phyloP scores from a whole-genome alignment of 2,329 filamentous ascomycete species.

The Trichoderma sp. region DNA sequence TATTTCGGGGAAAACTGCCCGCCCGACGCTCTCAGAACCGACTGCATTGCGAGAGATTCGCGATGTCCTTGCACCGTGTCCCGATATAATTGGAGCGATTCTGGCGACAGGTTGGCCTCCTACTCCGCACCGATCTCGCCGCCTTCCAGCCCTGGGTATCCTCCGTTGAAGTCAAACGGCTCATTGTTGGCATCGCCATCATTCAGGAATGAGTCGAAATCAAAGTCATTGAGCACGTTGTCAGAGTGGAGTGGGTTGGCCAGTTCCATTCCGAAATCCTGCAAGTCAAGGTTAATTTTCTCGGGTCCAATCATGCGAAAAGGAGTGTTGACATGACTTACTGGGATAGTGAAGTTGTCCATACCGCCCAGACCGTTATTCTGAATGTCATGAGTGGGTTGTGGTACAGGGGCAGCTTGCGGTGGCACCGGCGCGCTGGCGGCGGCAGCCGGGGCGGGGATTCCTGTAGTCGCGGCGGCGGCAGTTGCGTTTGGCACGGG shows the following conservation, averaged over 20 bases:
- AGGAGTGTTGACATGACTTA: slow-evolving; percentile 31
- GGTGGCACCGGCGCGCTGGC: slow-evolving; percentile 36
- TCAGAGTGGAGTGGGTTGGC: slow-evolving; percentile 51
- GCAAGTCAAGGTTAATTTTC: slow-evolving; percentile 17
- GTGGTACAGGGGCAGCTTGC: slow-evolving; percentile 42
- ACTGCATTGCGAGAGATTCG: neutral
- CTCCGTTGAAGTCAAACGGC: slow-evolving; percentile 53
- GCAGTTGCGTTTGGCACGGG: slow-evolving; percentile 32
- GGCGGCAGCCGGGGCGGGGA: slow-evolving; percentile 31
- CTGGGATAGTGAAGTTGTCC: slow-evolving; percentile 44
- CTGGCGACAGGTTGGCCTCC: neutral
- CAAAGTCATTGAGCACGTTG: slow-evolving; percentile 64
- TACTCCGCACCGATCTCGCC: slow-evolving; percentile 59
- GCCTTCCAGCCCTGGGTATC: slow-evolving; percentile 53
- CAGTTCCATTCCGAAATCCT: slow-evolving; percentile 54
- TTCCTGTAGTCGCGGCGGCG: slow-evolving; percentile 27
- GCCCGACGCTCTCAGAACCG: neutral
- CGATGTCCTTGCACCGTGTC: neutral
- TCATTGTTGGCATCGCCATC: slow-evolving; percentile 47
- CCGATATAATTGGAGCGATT: neutral
- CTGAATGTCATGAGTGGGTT: slow-evolving; percentile 49
- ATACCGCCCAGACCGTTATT: slow-evolving; percentile 42
- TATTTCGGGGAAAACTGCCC: neutral
- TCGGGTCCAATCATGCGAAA: neutral
- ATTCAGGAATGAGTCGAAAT: slow-evolving; percentile 66